Conservation (phyloP, 305 asterid genomes). For the Vinca major region DNA sequence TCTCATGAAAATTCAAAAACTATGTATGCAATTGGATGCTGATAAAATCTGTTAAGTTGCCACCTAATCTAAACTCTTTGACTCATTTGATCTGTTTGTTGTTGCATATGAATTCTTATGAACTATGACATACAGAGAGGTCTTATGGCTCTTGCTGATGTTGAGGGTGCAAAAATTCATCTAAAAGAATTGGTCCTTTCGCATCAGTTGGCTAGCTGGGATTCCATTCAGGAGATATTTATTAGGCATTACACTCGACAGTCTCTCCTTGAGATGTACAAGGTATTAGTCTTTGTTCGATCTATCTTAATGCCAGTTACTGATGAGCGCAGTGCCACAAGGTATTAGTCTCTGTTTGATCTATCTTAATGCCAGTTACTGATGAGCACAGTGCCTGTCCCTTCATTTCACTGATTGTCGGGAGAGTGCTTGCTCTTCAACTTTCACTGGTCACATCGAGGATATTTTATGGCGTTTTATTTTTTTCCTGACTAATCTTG, state of each 20-base stretch:
- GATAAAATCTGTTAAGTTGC: not conserved
- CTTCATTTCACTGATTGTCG: not conserved
- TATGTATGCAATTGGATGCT: not conserved
- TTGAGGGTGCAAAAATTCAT: constrained; percentile 92
- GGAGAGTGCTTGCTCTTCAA: not conserved
- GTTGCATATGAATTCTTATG: constrained; percentile 8
- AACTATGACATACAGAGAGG: constrained; percentile 57
- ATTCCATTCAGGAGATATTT: constrained; percentile 81
- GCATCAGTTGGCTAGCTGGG: constrained; percentile 97
- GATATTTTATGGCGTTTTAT: not conserved
- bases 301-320: not conserved
- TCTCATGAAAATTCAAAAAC: constrained; percentile 9
- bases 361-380: not conserved
- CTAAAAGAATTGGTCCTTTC: constrained; percentile 73
- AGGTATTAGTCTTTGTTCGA: constrained; percentile 36
- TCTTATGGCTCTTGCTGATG: constrained; percentile 97
- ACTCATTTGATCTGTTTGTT: constrained; percentile 1
- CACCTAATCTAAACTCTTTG: not conserved
- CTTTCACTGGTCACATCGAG: not conserved
- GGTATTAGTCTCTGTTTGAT: constrained; percentile 31
- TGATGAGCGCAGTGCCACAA: constrained; percentile 25
- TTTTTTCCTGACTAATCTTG: not conserved
- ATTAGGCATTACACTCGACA: constrained; percentile 80
- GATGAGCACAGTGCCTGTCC: not conserved
- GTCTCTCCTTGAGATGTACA: constrained; percentile 91